A percentile compares a stretch with the other conserved stretches of the same genome.
Conservation (phyloP, 129 eudicot species). For the Flaveria robusta region DNA sequence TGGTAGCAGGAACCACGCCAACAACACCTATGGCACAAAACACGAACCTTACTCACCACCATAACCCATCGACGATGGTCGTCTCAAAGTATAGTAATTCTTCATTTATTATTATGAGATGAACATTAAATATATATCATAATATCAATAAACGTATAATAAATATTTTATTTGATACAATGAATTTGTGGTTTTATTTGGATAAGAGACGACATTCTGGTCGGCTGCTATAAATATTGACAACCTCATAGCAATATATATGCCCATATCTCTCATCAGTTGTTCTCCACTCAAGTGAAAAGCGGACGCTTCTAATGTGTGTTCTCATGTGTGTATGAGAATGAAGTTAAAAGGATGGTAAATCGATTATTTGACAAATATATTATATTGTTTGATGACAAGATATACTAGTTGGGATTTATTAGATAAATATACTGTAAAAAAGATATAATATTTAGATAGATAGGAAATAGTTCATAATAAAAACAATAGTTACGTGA, state of each 20-base stretch:
- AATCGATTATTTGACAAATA: too few relatives aligned
- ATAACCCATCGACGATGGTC: not conserved
- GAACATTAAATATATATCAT: not conserved
- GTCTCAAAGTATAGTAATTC: not conserved
- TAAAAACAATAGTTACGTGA: too few relatives aligned
- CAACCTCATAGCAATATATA: not conserved
- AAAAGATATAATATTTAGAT: too few relatives aligned
- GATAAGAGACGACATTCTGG: not conserved
- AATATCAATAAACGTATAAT: not conserved
- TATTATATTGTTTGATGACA: too few relatives aligned
- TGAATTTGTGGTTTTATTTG: constrained; percentile 9
- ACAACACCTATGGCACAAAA: not conserved
- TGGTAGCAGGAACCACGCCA: not conserved
- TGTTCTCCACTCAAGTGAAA: constrained; percentile 12
- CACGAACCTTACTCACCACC: not conserved
- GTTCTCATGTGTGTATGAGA: not conserved
- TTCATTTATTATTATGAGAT: not conserved
- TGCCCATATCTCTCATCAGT: constrained; percentile 4
- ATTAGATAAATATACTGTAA: too few relatives aligned
- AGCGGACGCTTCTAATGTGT: not conserved
- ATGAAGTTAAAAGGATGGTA: not conserved
- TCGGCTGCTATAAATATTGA: not conserved
- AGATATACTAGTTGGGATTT: too few relatives aligned
- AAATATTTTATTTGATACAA: not conserved
- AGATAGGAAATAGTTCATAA: too few relatives aligned